Conservation (phyloP, 768 basidiomycete genomes). For the Rhizopogon vinicolor region DNA sequence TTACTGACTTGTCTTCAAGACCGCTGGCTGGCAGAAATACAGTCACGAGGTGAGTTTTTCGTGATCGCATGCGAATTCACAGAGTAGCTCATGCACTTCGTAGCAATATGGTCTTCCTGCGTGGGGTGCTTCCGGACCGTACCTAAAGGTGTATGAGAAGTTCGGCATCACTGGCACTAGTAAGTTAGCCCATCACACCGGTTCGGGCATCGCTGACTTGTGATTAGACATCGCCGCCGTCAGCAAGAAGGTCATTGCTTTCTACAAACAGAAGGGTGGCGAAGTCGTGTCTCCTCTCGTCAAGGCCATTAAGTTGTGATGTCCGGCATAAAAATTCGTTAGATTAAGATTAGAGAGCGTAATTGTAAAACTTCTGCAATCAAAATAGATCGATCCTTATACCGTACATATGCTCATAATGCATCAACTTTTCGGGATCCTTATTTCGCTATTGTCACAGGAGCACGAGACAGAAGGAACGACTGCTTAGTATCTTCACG, state of each 20-base stretch:
- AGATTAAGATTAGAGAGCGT: too few relatives aligned
- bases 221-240: constrained; percentile 66
- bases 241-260: constrained; percentile 81
- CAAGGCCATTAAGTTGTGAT: constrained; percentile 52
- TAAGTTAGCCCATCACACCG: constrained; percentile 31
- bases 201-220: constrained; percentile 4
- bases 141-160: constrained; percentile 87
- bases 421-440: too few relatives aligned
- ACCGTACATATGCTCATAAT: too few relatives aligned
- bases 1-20: constrained; percentile 25
- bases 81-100: constrained; percentile 8
- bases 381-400: too few relatives aligned
- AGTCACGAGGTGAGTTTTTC: constrained; percentile 63
- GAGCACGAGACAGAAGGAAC: too few relatives aligned
- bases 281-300: constrained; percentile 69
- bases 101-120: constrained; percentile 67
- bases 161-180: constrained; percentile 78
- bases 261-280: constrained; percentile 79
- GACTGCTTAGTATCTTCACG: too few relatives aligned
- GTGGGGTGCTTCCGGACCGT: constrained; percentile 91
- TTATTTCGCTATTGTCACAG: too few relatives aligned
- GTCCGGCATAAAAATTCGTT: not conserved
- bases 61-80: not conserved
- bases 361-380: too few relatives aligned
- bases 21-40: constrained; percentile 85